Evolutionary conservation across 306 rosid genomes (phyloP), one percentile per base, ranked within the genome.

Genomic region (Alnus glutinosa): DNA sequence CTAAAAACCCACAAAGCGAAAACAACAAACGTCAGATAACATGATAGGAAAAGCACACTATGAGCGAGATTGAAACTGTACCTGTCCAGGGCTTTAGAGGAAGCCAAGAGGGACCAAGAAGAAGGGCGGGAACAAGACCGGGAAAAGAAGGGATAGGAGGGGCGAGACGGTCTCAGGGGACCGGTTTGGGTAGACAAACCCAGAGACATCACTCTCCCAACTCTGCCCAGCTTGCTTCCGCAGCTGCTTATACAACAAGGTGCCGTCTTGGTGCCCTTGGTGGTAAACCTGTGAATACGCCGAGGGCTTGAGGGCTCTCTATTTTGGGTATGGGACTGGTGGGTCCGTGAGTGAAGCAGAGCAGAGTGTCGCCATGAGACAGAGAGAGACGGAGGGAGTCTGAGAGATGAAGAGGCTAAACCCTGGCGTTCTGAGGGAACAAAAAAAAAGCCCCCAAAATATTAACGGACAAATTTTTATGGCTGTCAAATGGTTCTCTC

Each of bases 111-210:
- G 36, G 93, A 81, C 54, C 85, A 52, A 54, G 89, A 74, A 13
- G 83, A 71, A 52, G 64, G 46, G 28, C 72, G 87, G 37, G 88
- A 57, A 72, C 75, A 82, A 68, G 89, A 76, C 42, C 78, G 88
- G 36, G 89, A 80, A 58, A 86, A 70, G 12, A 86, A 83, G 86
- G 86, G 88, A 81, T 81, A 80, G 5, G 91, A 87, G 54, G 92
- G 90, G 86, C 88, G 86, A 75, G 76, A 77, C 39, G 90, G 91
- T 44, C 96, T 80, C 15, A 93, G 78, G 52, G 87, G 79, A 71
- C 83, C 81, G 36, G 85, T 84, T 44, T 87, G 93, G 74, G 89
- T 66, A 70, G 93, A 87, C 52, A 89, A 78, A 76, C 92, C 96
- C 90, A 89, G 84, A 78, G 91, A 83, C 84, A 79, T 86, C 79